phyloP scores from a whole-genome alignment of 2,329 filamentous ascomycete species.

The Paramyrothecium sp. region DNA sequence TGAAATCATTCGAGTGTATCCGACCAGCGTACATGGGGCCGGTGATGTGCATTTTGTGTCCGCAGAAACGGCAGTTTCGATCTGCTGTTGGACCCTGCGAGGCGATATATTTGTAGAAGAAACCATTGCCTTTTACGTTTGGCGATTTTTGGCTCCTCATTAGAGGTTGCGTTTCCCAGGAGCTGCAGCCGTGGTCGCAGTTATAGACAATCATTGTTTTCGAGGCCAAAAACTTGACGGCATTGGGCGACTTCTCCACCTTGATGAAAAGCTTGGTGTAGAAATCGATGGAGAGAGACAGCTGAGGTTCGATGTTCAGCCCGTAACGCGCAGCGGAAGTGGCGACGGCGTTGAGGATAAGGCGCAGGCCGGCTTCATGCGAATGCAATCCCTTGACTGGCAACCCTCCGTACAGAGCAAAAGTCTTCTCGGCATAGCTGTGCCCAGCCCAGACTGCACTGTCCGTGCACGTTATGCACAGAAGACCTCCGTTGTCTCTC shows the following conservation, averaged over 20 bases:
- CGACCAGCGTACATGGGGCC: conserved; percentile 96
- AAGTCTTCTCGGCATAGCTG: conserved; percentile 92
- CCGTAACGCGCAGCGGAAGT: conserved; percentile 82
- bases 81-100: conserved; percentile 68
- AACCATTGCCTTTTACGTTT: conserved; percentile 68
- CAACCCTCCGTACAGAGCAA: conserved; percentile 86
- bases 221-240: conserved; percentile 86
- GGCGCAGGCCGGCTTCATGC: conserved; percentile 84
- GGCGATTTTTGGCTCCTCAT: conserved; percentile 64
- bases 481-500: conserved; percentile 77
- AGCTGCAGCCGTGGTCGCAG: conserved; percentile 88
- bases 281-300: conserved; percentile 94
- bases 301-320: conserved; percentile 81
- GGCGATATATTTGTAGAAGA: conserved; percentile 77
- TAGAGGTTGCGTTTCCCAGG: conserved; percentile 81
- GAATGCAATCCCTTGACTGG: conserved; percentile 82
- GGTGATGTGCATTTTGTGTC: conserved; percentile 78
- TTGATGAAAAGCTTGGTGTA: conserved; percentile 89
- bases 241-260: conserved; percentile 73
- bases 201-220: conserved; percentile 93
- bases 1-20: conserved; percentile 80
- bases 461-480: conserved; percentile 96
- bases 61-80: conserved; percentile 77
- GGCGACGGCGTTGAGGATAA: conserved; percentile 82
- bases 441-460: conserved; percentile 93